Evolutionary conservation across 2,329 filamentous ascomycete genomes (phyloP).

Genomic region (Mycosphaerella sp.): DNA sequence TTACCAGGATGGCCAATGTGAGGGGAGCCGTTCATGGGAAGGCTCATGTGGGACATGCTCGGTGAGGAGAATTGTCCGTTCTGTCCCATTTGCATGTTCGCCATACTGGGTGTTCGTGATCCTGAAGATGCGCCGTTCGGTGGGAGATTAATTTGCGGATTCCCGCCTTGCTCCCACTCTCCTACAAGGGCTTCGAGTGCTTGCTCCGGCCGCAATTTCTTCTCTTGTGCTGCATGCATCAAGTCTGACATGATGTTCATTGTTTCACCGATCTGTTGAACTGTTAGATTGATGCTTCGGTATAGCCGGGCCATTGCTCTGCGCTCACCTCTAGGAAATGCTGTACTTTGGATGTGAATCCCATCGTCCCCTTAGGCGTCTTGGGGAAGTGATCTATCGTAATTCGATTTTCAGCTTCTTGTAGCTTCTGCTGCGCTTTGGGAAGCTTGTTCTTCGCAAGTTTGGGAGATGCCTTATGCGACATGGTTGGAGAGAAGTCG

Average conservation of each 20-base stretch:
- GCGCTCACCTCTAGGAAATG: constrained; percentile 55
- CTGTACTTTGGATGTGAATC: constrained; percentile 52
- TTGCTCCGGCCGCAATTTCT: constrained; percentile 49
- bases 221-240: constrained; percentile 52
- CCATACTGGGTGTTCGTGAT: constrained; percentile 32
- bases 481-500: constrained; percentile 47
- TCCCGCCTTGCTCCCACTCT: constrained; percentile 36
- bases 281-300: constrained; percentile 14
- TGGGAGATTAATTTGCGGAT: constrained; percentile 43
- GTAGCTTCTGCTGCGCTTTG: constrained; percentile 35
- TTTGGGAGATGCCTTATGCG: constrained; percentile 42
- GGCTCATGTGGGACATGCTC: constrained; percentile 49
- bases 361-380: constrained; percentile 46
- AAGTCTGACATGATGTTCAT: constrained; percentile 58
- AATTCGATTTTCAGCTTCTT: constrained; percentile 42
- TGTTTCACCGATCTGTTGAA: constrained; percentile 55
- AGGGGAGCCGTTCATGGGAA: constrained; percentile 49
- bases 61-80: constrained; percentile 50
- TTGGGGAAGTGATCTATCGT: constrained; percentile 42
- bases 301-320: constrained; percentile 1
- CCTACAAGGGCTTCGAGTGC: constrained; percentile 51
- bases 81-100: constrained; percentile 31
- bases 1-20: constrained; percentile 38
- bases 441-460: constrained; percentile 49
- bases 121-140: constrained; percentile 35